Evolutionary conservation across 2,329 filamentous ascomycete genomes (phyloP), one percentile per base, ranked within the genome.

Genomic region (Thelonectria blattea): DNA sequence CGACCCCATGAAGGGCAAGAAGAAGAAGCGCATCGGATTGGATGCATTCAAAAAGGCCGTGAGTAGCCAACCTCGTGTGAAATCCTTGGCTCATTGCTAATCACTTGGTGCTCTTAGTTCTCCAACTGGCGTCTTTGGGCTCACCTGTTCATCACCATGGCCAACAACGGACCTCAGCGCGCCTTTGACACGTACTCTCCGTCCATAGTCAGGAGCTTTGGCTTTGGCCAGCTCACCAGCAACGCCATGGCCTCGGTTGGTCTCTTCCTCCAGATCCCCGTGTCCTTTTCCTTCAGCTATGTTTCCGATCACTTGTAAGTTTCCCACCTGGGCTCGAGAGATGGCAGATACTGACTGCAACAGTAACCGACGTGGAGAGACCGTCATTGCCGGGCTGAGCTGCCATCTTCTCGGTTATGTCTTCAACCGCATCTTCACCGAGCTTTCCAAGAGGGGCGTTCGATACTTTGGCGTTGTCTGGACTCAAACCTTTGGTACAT

Each of bases 211-310:
- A 79, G 74, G 51, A 78, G 76, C 11, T 81, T 86, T 48, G 85
- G 84, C 0, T 87, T 84, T 62, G 72, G 69, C 4, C 68, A 72
- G 0, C 76, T 86, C 3, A 73, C 70, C 0, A 79, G 79, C 48
- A 87, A 87, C 58, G 84, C 84, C 0, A 72, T 86, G 64, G 80
- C 83, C 0, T 81, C 83, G 0, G 83, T 87, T 10, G 83, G 83
- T 70, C 77, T 82, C 10, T 83, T 81, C 65, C 69, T 82, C 1
- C 79, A 84, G 72, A 79, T 85, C 4, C 83, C 83, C 0, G 76
- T 82, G 1, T 83, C 81, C 0, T 85, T 78, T 60, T 61, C 71
- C 1, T 85, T 85, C 68, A 84, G 81, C 61, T 85, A 73, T 56
- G 68, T 85, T 3, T 85, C 82, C 0, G 83, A 85, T 68, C 79